phyloP scores from a whole-genome alignment of 192 early-diverging fungal genomes.

The Backusella luteola region DNA sequence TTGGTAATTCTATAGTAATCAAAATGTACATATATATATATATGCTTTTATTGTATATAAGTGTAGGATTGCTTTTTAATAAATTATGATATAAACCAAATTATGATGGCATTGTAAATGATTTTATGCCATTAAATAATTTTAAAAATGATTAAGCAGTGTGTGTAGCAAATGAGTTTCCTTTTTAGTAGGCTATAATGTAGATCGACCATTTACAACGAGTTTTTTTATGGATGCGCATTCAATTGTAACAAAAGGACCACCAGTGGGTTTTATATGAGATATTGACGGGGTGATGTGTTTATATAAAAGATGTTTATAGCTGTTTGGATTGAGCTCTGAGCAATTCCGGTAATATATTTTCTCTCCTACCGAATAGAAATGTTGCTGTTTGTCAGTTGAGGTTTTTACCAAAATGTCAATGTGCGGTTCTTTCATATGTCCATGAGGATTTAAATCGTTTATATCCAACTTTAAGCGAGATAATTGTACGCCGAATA shows the following conservation, averaged over 20 bases:
- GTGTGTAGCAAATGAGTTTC: not conserved
- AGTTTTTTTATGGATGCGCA: not conserved
- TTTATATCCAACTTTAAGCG: not conserved
- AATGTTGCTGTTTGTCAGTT: not conserved
- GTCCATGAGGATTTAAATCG: not conserved
- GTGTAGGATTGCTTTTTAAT: not conserved
- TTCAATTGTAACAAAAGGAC: not conserved
- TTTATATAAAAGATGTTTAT: not conserved
- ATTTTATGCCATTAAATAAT: not conserved
- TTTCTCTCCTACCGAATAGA: not conserved
- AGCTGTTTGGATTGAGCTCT: not conserved
- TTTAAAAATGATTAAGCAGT: not conserved
- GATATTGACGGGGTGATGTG: not conserved
- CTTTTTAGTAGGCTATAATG: not conserved
- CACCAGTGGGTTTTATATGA: not conserved
- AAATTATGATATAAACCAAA: not conserved
- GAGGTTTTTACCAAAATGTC: constrained; percentile 4
- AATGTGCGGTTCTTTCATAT: not conserved
- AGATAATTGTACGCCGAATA: not conserved
- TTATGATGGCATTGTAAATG: not conserved
- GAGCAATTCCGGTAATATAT: not conserved
- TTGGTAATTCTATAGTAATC: too few relatives aligned
- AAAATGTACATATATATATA: too few relatives aligned
- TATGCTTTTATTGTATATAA: not conserved
- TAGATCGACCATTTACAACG: not conserved